phyloP scores from a whole-genome alignment of 2,329 filamentous ascomycete genomes.

The Fusarium duplospermum region DNA sequence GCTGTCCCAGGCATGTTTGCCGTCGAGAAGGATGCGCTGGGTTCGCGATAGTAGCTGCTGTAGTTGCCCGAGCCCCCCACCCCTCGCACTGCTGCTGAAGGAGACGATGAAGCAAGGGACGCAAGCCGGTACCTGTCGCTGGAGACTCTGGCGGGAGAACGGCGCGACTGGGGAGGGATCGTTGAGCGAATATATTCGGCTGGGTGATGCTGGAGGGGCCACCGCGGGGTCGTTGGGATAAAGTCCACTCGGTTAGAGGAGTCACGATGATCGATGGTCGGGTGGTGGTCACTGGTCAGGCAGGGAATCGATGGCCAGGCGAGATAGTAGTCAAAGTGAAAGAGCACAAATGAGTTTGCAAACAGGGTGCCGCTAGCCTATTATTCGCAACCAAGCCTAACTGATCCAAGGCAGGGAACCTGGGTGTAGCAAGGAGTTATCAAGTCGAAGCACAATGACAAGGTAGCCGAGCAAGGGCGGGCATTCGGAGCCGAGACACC shows the following conservation, averaged over 20 bases:
- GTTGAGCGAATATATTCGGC: conserved; percentile 64
- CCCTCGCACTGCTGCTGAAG: conserved; percentile 57
- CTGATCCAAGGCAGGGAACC: conserved; percentile 43
- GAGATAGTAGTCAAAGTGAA: conserved; percentile 42
- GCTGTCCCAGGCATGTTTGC: conserved; percentile 66
- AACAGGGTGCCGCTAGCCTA: conserved; percentile 44
- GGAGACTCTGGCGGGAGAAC: conserved; percentile 46
- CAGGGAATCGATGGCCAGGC: conserved; percentile 42
- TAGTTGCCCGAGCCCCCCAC: conserved; percentile 69
- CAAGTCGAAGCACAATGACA: conserved; percentile 44
- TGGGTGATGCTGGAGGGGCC: conserved; percentile 52
- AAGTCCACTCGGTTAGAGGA: conserved; percentile 39
- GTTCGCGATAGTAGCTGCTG: conserved; percentile 69
- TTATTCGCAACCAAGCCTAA: conserved; percentile 43
- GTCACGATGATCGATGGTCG: conserved; percentile 42
- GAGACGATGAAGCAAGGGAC: conserved; percentile 61
- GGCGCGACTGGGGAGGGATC: conserved; percentile 60
- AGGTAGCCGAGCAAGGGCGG: conserved; percentile 42
- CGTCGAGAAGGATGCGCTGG: conserved; percentile 63
- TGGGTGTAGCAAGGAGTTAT: conserved; percentile 45
- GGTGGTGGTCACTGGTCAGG: conserved; percentile 37
- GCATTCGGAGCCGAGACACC: too few relatives aligned
- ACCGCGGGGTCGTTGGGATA: conserved; percentile 41
- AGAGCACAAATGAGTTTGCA: conserved; percentile 35
- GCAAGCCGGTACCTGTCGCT: conserved; percentile 61